Percentiles rank a stretch among this genome's conserved stretches.
Evolutionary conservation across 192 early-diverging fungal species (phyloP).

Genomic region (Umbelopsis ramanniana): DNA sequence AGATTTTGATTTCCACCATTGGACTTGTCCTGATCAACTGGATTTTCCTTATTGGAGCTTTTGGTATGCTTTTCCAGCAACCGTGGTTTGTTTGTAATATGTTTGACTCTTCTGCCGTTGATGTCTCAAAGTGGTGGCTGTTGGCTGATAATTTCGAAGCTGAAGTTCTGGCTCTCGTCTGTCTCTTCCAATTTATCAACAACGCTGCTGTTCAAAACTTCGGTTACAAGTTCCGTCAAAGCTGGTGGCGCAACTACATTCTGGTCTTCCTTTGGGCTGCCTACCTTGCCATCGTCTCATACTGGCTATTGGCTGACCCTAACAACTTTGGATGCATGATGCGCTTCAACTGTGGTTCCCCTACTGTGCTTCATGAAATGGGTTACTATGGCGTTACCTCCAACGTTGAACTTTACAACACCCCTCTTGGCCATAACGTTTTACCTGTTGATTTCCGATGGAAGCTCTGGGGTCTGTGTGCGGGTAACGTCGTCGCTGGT

Average conservation of each 20-base stretch:
- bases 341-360: conserved; percentile 50
- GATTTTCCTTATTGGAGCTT: conserved; percentile 56
- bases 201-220: conserved; percentile 68
- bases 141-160: conserved; percentile 78
- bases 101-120: conserved; percentile 63
- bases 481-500: conserved; percentile 49
- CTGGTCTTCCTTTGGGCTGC: conserved; percentile 56
- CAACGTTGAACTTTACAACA: conserved; percentile 59
- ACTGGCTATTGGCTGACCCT: conserved; percentile 63
- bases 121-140: conserved; percentile 75
- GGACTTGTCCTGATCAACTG: conserved; percentile 72
- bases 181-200: conserved; percentile 71
- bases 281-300: conserved; percentile 59
- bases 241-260: conserved; percentile 61
- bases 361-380: conserved; percentile 24
- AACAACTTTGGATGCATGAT: conserved; percentile 72
- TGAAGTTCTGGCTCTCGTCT: conserved; percentile 54
- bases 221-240: conserved; percentile 63
- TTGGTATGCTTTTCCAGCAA: conserved; percentile 59
- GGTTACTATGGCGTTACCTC: conserved; percentile 25
- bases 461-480: conserved; percentile 56
- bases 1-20: conserved; percentile 63
- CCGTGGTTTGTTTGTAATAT: conserved; percentile 70
- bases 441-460: conserved; percentile 59
- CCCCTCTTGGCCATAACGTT: conserved; percentile 62